Percentiles rank a stretch among this genome's conserved stretches.
Evolutionary conservation across 768 basidiomycete genomes (phyloP).

Genomic region (Amanita molliuscula): DNA sequence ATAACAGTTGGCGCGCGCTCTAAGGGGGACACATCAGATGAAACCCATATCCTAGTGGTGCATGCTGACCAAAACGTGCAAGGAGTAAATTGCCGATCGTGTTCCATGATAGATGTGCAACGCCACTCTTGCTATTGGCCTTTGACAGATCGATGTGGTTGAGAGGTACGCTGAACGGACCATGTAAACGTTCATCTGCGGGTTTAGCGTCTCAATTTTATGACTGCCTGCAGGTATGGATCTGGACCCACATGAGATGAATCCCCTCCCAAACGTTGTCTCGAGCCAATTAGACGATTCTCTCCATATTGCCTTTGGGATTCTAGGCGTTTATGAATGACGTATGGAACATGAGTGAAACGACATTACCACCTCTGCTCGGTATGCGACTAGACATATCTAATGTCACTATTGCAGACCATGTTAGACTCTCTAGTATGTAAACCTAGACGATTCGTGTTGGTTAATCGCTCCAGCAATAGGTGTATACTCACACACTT

Average conservation of each 20-base stretch:
- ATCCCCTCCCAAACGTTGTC: constrained; percentile 74
- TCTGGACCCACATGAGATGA: constrained; percentile 54
- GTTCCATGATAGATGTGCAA: constrained; percentile 75
- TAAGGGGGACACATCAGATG: constrained; percentile 16
- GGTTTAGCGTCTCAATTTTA: not conserved
- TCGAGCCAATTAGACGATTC: constrained; percentile 83
- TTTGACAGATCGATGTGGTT: constrained; percentile 48
- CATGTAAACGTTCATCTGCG: constrained; percentile 55
- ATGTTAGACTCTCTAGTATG: constrained; percentile 65
- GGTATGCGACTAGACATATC: constrained; percentile 53
- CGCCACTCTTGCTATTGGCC: constrained; percentile 55
- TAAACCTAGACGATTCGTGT: constrained; percentile 39
- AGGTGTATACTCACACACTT: constrained; percentile 30
- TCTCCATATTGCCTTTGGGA: constrained; percentile 65
- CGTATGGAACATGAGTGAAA: not conserved
- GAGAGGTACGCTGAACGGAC: constrained; percentile 41
- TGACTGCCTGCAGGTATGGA: not conserved
- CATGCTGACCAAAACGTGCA: constrained; percentile 54
- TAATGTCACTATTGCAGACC: constrained; percentile 57
- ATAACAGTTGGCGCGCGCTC: constrained; percentile 55
- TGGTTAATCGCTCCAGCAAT: not conserved
- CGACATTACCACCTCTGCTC: constrained; percentile 38
- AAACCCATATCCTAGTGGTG: not conserved
- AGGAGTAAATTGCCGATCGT: constrained; percentile 63
- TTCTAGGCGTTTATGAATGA: not conserved